These are phyloP conservation scores for Aphanomyces cochlioides DNA, from an alignment of 352 stramenopile genomes.

Conservation along the genomic window DNA sequence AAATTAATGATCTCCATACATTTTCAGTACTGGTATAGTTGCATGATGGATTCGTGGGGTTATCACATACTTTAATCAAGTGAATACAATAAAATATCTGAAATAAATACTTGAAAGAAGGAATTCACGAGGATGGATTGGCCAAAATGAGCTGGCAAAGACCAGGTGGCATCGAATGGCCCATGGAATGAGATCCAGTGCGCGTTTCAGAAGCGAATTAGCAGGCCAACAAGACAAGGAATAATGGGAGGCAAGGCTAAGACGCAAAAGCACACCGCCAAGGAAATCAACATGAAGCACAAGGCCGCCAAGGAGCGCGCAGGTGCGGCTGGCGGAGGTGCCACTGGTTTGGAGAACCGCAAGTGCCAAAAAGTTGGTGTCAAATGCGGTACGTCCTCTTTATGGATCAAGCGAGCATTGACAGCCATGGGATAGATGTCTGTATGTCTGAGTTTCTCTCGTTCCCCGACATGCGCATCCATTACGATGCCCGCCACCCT, in stretches of 20 bases:
- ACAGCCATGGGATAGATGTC: constrained; percentile 5
- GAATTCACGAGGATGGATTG: too few relatives aligned
- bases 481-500: constrained; percentile 23
- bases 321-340: constrained; percentile 12
- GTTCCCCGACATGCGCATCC: constrained; percentile 20
- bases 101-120: too few relatives aligned
- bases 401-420: background rate
- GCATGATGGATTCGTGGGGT: too few relatives aligned
- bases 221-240: constrained; percentile 1
- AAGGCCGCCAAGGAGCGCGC: constrained; percentile 27
- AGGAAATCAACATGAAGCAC: constrained; percentile 53
- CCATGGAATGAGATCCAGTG: background rate
- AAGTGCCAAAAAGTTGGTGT: constrained; percentile 28
- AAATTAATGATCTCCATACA: too few relatives aligned
- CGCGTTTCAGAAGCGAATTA: constrained; percentile 5
- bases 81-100: too few relatives aligned
- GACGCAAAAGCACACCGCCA: constrained; percentile 74
- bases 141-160: too few relatives aligned
- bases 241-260: constrained; percentile 70
- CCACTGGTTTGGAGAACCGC: constrained; percentile 13
- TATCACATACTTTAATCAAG: too few relatives aligned
- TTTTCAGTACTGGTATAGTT: too few relatives aligned
- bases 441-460: constrained; percentile 24
- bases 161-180: constrained; percentile 9
- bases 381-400: constrained; percentile 15